These are phyloP conservation scores for Vigna trinervia DNA, from an alignment of 306 rosid genomes.

Conservation along the genomic window DNA sequence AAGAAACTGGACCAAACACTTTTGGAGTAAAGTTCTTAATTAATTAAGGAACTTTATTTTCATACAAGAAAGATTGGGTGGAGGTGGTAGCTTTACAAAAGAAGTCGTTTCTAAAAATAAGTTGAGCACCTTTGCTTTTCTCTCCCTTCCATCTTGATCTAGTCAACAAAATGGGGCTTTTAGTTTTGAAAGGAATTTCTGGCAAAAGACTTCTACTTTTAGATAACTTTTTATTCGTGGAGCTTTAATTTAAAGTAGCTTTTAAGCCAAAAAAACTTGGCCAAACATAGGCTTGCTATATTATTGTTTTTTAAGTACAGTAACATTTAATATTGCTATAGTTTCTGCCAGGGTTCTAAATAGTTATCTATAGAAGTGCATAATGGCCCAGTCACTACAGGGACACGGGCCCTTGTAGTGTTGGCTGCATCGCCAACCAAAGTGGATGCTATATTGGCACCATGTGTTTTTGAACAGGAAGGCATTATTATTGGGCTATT, in stretches of 20 bases:
- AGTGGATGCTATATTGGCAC: too few relatives aligned
- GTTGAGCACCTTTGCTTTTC: not conserved
- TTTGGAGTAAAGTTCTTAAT: not conserved
- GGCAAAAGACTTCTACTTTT: not conserved
- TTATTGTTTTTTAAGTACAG: not conserved
- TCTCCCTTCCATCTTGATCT: not conserved
- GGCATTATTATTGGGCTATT: too few relatives aligned
- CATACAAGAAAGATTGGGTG: not conserved
- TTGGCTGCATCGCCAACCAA: too few relatives aligned
- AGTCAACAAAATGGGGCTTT: not conserved
- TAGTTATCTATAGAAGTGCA: too few relatives aligned
- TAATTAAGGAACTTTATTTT: not conserved
- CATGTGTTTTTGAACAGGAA: too few relatives aligned
- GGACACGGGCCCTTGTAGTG: too few relatives aligned
- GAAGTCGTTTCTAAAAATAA: not conserved
- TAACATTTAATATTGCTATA: not conserved
- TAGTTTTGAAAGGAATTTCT: not conserved
- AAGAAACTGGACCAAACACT: not conserved
- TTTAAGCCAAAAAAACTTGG: not conserved
- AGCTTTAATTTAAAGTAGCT: not conserved
- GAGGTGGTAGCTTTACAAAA: not conserved
- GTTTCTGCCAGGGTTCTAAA: not conserved
- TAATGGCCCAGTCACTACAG: too few relatives aligned
- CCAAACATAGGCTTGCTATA: not conserved
- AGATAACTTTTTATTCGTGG: not conserved